phyloP scores from a whole-genome alignment of 2,329 filamentous ascomycete species.

The Stachybotrys echinatus region DNA sequence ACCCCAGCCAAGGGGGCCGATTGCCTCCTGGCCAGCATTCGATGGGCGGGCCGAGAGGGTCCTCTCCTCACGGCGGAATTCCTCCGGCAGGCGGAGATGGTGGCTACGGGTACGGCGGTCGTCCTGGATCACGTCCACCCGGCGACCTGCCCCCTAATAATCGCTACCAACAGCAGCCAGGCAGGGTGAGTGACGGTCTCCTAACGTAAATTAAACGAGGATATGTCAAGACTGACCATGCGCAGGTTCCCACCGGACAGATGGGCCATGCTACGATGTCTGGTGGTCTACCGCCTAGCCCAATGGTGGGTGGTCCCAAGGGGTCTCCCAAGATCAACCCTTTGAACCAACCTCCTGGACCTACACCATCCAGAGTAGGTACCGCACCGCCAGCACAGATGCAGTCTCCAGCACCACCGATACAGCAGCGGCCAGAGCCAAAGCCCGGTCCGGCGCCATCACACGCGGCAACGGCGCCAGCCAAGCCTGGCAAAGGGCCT shows the following conservation, averaged over 20 bases:
- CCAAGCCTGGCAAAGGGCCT: constrained; percentile 48
- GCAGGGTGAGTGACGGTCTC: constrained; percentile 27
- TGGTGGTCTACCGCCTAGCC: background rate
- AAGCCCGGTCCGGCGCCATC: constrained; percentile 23
- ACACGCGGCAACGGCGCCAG: constrained; percentile 30
- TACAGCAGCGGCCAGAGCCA: constrained; percentile 9
- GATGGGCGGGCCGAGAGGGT: constrained; percentile 11
- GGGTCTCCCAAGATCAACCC: background rate
- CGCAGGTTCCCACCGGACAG: background rate
- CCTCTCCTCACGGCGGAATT: constrained; percentile 13
- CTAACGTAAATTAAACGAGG: no score
- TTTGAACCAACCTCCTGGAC: constrained; percentile 12
- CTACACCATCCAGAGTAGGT: constrained; percentile 24
- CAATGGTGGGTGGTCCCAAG: background rate
- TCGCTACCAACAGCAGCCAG: constrained; percentile 24
- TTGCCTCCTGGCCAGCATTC: background rate
- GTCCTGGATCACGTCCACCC: constrained; percentile 15
- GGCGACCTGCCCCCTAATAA: constrained; percentile 10
- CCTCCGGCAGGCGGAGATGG: constrained; percentile 18
- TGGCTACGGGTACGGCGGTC: constrained; percentile 32
- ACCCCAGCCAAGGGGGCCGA: constrained; percentile 6
- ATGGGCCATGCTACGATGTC: constrained; percentile 2
- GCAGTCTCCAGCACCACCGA: constrained; percentile 9
- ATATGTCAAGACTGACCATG: no score
- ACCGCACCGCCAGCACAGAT: constrained; percentile 31